Percentiles rank a stretch among this genome's conserved stretches.
Evolutionary conservation across 495 filamentous ascomycete species (phyloP).

Genomic region (Talaromyces wortmannii): DNA sequence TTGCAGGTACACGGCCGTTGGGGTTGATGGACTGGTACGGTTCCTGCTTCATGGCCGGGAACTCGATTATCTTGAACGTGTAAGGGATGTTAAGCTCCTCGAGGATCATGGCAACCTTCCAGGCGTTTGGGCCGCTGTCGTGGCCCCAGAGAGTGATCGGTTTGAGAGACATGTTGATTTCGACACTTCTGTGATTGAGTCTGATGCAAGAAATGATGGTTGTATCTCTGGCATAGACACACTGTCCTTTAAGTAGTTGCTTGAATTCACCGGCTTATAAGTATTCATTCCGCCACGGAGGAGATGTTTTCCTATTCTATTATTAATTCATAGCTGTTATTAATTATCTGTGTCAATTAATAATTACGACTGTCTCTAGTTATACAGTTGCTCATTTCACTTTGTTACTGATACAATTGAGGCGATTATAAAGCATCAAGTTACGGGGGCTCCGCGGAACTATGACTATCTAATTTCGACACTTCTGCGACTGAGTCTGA

Average conservation of each 20-base stretch:
- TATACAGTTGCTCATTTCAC: not conserved
- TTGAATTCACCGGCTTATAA: not conserved
- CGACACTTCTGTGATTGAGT: not conserved
- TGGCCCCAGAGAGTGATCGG: slow-evolving; percentile 37
- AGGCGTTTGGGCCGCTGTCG: slow-evolving; percentile 49
- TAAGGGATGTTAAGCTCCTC: slow-evolving; percentile 57
- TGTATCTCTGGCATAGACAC: not conserved
- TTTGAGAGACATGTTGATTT: slow-evolving; percentile 30
- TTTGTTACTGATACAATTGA: not conserved
- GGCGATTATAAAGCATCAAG: not conserved
- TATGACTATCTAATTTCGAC: no score
- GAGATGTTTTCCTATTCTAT: not conserved
- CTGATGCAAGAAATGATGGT: not conserved
- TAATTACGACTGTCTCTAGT: not conserved
- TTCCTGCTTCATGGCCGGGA: slow-evolving; percentile 49
- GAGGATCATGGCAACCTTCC: slow-evolving; percentile 58
- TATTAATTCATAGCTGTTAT: not conserved
- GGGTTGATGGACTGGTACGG: slow-evolving; percentile 55
- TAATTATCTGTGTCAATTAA: not conserved
- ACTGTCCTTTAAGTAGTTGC: not conserved
- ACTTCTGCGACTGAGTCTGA: no score
- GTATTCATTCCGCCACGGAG: not conserved
- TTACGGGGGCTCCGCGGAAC: not conserved
- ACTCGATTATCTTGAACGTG: slow-evolving; percentile 30
- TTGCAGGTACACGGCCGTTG: slow-evolving; percentile 59